Conservation (phyloP, 2,329 filamentous ascomycete species). For the Aspergillus pseudoterreus region DNA sequence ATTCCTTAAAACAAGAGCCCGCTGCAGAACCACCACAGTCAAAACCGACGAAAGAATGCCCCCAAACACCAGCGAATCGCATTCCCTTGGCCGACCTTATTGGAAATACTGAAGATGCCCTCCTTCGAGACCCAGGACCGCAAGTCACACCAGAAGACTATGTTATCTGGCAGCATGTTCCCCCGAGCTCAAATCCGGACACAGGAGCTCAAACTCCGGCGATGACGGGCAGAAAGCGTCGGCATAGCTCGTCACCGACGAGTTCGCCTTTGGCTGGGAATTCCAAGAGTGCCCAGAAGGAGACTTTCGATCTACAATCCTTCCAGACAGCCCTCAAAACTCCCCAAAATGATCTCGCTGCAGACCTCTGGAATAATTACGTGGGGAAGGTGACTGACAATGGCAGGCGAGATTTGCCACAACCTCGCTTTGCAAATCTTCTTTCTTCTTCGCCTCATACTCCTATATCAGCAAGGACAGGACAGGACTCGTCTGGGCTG, state of each 20-base stretch:
- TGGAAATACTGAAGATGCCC: constrained; percentile 56
- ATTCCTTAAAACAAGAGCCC: constrained; percentile 15
- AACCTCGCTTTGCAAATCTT: constrained; percentile 60
- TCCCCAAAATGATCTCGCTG: constrained; percentile 66
- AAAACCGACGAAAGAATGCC: constrained; percentile 37
- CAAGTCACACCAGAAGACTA: constrained; percentile 58
- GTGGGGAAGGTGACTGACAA: constrained; percentile 51
- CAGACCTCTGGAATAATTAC: constrained; percentile 75
- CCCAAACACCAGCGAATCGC: constrained; percentile 57
- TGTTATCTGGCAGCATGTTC: constrained; percentile 55
- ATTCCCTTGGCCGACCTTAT: constrained; percentile 60
- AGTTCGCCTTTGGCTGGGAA: constrained; percentile 58
- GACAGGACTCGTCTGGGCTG: constrained; percentile 48
- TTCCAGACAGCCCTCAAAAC: constrained; percentile 60
- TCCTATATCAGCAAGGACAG: constrained; percentile 44
- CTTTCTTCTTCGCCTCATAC: constrained; percentile 70
- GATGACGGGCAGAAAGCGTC: constrained; percentile 58
- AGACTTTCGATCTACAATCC: constrained; percentile 55
- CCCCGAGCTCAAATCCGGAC: constrained; percentile 38
- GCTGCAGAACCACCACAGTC: constrained; percentile 20
- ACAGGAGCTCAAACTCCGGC: constrained; percentile 48
- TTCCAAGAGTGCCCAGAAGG: constrained; percentile 36
- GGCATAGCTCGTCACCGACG: constrained; percentile 68
- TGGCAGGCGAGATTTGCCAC: constrained; percentile 45
- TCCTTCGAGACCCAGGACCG: constrained; percentile 45